A percentile compares a stretch with the other conserved stretches of the same genome.
These are phyloP conservation scores for Pseudocohnilembus persalinus DNA, from an alignment of 169 alveolate species.

Conservation along the genomic window DNA sequence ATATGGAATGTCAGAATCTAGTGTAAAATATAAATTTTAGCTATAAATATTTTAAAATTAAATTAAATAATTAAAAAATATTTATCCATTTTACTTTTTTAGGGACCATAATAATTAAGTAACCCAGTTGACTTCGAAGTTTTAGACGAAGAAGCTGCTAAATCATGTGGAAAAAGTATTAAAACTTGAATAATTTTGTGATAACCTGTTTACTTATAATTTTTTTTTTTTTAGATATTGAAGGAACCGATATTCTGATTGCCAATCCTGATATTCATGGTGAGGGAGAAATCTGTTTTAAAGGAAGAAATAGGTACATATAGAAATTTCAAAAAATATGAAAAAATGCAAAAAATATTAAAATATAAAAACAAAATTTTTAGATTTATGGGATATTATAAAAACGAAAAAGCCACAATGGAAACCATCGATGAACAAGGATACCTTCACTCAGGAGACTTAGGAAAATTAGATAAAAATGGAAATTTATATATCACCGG, in stretches of 20 bases:
- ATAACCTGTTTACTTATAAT: conserved; percentile 50
- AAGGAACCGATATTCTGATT: conserved; percentile 68
- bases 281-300: conserved; percentile 84
- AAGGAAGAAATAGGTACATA: conserved; percentile 73
- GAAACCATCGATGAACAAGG: conserved; percentile 76
- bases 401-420: conserved; percentile 74
- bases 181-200: conserved; percentile 1
- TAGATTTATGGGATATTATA: conserved; percentile 84
- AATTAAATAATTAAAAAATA: not conserved
- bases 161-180: conserved; percentile 30
- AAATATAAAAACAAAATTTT: too few relatives aligned
- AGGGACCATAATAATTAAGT: conserved; percentile 56
- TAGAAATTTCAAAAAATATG: too few relatives aligned
- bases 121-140: conserved; percentile 34
- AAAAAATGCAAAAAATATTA: not conserved
- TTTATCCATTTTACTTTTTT: not conserved
- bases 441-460: conserved; percentile 88
- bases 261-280: conserved; percentile 65
- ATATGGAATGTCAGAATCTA: conserved; percentile 57
- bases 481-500: conserved; percentile 79
- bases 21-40: not conserved
- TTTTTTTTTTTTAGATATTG: not conserved
- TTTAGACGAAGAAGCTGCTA: conserved; percentile 29
- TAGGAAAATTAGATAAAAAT: conserved; percentile 71
- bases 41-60: not conserved